Evolutionary conservation across 2,329 filamentous ascomycete genomes (phyloP).

Genomic region (Fonsecaea multimorphosa): DNA sequence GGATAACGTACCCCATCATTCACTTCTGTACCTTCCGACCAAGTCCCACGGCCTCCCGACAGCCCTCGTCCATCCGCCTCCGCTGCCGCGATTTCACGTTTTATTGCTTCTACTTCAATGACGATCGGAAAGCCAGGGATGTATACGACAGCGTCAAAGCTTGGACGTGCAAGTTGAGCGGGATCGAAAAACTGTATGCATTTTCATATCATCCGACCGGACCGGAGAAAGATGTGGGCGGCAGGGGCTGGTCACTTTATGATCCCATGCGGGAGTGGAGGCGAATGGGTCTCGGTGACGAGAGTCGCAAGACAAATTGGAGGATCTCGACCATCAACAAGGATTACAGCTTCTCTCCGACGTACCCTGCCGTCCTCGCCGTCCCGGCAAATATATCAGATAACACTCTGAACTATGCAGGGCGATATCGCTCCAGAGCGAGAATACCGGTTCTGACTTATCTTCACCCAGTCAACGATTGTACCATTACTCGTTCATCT

Average conservation of each 20-base stretch:
- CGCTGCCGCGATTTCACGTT: constrained; percentile 93
- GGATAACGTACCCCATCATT: constrained; percentile 95
- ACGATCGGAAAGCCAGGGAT: constrained; percentile 74
- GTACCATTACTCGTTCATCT: constrained; percentile 92
- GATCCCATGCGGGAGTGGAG: constrained; percentile 84
- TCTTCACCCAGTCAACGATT: constrained; percentile 95
- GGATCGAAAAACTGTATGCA: constrained; percentile 87
- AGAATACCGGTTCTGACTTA: constrained; percentile 91
- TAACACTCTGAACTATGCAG: constrained; percentile 92
- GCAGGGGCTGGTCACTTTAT: constrained; percentile 81
- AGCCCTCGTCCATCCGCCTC: constrained; percentile 81
- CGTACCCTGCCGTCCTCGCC: constrained; percentile 83
- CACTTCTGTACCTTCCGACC: constrained; percentile 78
- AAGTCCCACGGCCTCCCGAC: constrained; percentile 69
- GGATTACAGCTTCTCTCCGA: constrained; percentile 90
- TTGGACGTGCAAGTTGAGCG: constrained; percentile 80
- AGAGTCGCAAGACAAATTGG: constrained; percentile 81
- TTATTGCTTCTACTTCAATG: constrained; percentile 84
- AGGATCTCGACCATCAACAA: constrained; percentile 87
- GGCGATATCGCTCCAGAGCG: constrained; percentile 82
- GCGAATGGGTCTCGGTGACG: constrained; percentile 83
- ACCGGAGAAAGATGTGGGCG: constrained; percentile 69
- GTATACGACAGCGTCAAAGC: constrained; percentile 85
- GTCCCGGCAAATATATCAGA: constrained; percentile 94
- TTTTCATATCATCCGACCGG: constrained; percentile 78